Conservation (phyloP, 257 asterid genomes). For the Fraxinus cuspidata region DNA sequence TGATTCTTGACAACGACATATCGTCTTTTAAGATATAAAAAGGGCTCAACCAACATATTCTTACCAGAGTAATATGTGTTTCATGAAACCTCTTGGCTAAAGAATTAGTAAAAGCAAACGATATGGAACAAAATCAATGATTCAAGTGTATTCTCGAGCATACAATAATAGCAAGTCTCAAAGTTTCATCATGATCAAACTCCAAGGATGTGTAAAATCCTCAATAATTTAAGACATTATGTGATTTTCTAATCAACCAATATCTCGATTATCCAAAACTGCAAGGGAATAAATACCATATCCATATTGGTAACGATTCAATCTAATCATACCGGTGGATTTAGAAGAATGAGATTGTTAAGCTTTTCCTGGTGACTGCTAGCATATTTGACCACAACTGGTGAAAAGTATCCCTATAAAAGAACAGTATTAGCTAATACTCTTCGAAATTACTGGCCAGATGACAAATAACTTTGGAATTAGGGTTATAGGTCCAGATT, state of each 20-base stretch:
- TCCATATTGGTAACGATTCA: neutral
- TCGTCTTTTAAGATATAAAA: too few species aligned
- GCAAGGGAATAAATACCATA: neutral
- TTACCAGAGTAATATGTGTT: too few species aligned
- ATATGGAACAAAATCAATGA: too few species aligned
- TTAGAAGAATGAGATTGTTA: conserved; percentile 69
- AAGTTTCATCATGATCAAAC: neutral
- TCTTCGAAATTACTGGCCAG: conserved; percentile 11
- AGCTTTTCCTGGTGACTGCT: conserved; percentile 71
- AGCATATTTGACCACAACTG: conserved; percentile 77
- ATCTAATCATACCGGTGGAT: conserved; percentile 72
- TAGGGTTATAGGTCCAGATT: conserved; percentile 6
- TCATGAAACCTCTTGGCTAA: too few species aligned
- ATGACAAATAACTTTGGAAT: neutral
- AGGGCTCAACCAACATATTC: too few species aligned
- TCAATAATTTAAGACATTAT: neutral
- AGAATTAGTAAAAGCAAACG: too few species aligned
- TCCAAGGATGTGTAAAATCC: neutral
- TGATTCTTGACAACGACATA: too few species aligned
- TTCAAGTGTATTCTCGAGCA: too few species aligned
- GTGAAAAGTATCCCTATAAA: conserved; percentile 80
- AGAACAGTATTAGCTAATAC: conserved; percentile 16
- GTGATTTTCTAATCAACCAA: neutral
- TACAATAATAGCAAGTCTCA: too few species aligned
- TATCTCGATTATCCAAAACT: conserved; percentile 3